Evolutionary conservation across 2,329 filamentous ascomycete genomes (phyloP), one percentile per base, ranked within the genome.

Genomic region (Diaporthe sp.): DNA sequence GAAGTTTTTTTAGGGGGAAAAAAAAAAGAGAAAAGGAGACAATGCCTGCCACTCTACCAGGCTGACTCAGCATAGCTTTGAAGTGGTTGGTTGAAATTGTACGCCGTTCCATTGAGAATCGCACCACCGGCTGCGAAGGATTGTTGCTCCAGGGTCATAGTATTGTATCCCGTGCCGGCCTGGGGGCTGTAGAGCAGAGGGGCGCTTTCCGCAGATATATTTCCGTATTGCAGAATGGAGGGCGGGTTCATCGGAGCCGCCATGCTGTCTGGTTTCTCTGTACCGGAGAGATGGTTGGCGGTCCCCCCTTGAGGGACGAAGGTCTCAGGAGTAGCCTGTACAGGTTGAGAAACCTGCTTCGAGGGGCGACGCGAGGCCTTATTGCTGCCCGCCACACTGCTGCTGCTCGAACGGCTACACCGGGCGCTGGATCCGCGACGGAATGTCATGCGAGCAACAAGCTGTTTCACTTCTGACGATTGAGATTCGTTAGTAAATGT

Each of bases 21-120:
- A 27, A 53, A 22, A 39, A 0, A 17, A 1, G 4, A 17, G 15
- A 25, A 53, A 13, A 53, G 39, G 12, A 0, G 17, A 6, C 2
- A n/a, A 32, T 68, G 47, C n/a, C 39, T 10, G 5, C 32, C 13
- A 19, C 25, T 19, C 63, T 68, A 68, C 63, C 63, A 68, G 17
- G 47, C 63, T 8, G 44, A 37, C 30, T n/a, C 63, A 4, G 63
- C 63, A 30, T 27, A 68, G 7, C 22, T 68, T 7, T 37, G 47
- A 51, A 68, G 30, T 27, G 63, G 63, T 35, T 53, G 63, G 25
- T 51, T 66, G 63, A 68, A 68, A 68, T 37, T 51, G 63, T 53
- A 68, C 15, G n/a, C 22, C 32, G 63, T 10, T 50, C 32, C 63
- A n/a, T 68, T 68, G 4, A 44, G 9, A 22, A 68, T 53, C n/a